Percentiles rank a stretch among this genome's conserved stretches.
Conservation (phyloP, 257 asterid species). For the Solanum habrochaites region DNA sequence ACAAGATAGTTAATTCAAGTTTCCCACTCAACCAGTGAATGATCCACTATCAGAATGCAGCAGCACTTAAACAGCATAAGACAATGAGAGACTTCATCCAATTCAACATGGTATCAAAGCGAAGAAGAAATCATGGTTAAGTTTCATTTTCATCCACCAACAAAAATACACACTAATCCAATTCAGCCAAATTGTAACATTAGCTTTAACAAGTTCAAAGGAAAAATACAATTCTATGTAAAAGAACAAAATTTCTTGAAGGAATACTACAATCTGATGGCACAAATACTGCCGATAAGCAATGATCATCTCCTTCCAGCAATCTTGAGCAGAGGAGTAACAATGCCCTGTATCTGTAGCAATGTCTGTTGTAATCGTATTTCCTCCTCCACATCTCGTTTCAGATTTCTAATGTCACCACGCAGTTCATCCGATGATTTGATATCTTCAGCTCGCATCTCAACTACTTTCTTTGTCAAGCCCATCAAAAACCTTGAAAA, state of each 20-base stretch:
- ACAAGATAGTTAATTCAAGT: not conserved
- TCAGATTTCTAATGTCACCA: conserved; percentile 52
- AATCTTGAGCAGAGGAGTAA: conserved; percentile 69
- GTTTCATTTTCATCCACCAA: not conserved
- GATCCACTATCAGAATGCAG: not conserved
- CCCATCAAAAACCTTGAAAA: conserved; percentile 48
- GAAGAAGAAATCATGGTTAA: not conserved
- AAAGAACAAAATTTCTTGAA: not conserved
- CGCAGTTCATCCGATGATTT: conserved; percentile 33
- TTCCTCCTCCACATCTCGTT: conserved; percentile 83
- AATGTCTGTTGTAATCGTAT: conserved; percentile 58
- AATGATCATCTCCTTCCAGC: conserved; percentile 50
- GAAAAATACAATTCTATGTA: not conserved
- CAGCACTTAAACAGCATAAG: not conserved
- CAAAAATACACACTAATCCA: not conserved
- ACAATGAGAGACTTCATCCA: not conserved
- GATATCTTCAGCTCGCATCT: conserved; percentile 60
- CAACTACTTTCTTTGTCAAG: conserved; percentile 56
- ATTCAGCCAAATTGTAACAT: not conserved
- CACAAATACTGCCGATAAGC: not conserved
- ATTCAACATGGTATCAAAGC: not conserved
- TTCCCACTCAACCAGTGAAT: not conserved
- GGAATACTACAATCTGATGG: not conserved
- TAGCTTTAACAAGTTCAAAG: not conserved
- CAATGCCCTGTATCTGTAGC: conserved; percentile 76